A percentile compares a stretch with the other conserved stretches of the same genome.
phyloP scores from a whole-genome alignment of 352 stramenopile genomes.

The Phytophthora pseudosyringae region DNA sequence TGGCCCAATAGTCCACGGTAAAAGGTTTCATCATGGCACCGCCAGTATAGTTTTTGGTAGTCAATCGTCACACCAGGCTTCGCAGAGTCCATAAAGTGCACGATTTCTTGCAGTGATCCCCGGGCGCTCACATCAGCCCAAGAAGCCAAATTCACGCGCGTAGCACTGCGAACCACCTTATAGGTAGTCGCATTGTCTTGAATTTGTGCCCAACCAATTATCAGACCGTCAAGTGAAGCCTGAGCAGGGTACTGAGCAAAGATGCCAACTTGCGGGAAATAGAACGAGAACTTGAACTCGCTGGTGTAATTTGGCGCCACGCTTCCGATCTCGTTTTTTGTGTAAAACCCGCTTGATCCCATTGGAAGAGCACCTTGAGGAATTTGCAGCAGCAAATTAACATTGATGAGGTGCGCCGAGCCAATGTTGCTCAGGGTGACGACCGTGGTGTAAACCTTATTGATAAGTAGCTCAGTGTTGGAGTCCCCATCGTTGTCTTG shows the following conservation, averaged over 20 bases:
- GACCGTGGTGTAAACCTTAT: conserved; percentile 55
- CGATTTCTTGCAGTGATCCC: conserved; percentile 52
- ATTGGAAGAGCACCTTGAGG: conserved; percentile 62
- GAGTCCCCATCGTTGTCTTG: conserved; percentile 33
- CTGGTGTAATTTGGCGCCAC: conserved; percentile 50
- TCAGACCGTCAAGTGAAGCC: conserved; percentile 39
- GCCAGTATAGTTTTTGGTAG: conserved; percentile 45
- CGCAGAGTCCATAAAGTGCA: conserved; percentile 34
- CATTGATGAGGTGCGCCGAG: conserved; percentile 25
- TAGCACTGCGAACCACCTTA: conserved; percentile 41
- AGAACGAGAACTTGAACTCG: conserved; percentile 57
- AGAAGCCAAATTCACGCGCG: conserved; percentile 54
- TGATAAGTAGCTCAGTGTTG: conserved; percentile 51
- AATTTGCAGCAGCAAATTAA: conserved; percentile 74
- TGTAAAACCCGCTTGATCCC: conserved; percentile 47
- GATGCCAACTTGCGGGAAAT: conserved; percentile 54
- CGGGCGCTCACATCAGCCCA: conserved; percentile 63
- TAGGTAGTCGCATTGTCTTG: conserved; percentile 16
- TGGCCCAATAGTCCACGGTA: conserved; percentile 42
- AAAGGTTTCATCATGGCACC: conserved; percentile 48
- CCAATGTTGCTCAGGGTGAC: conserved; percentile 71
- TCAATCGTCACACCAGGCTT: conserved; percentile 41
- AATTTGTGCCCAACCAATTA: conserved; percentile 49
- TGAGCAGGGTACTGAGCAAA: conserved; percentile 66
- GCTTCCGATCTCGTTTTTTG: conserved; percentile 47